phyloP scores from a whole-genome alignment of 306 rosid genomes.

The Vigna angularis region DNA sequence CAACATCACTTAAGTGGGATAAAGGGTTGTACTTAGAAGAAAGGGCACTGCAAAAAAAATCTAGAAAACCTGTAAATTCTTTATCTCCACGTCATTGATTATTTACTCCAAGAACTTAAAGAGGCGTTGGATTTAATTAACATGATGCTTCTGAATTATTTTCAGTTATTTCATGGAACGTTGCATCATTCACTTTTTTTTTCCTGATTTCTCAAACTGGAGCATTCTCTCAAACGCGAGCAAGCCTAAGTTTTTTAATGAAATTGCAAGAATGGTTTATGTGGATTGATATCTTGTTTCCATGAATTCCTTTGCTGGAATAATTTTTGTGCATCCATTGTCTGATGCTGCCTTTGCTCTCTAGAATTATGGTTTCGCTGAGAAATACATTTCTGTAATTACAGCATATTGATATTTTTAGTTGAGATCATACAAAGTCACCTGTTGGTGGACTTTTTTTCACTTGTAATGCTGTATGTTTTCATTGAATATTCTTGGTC shows the following conservation, averaged over 20 bases:
- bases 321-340: slow-evolving; percentile 25
- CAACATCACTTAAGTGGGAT: no score
- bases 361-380: slow-evolving; percentile 16
- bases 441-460: not conserved
- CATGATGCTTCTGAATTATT: not conserved
- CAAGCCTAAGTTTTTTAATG: not conserved
- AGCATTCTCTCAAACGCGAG: not conserved
- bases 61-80: not conserved
- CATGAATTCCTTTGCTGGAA: slow-evolving; percentile 21
- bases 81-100: not conserved
- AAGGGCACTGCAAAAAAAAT: not conserved
- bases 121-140: not conserved
- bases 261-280: not conserved
- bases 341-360: slow-evolving; percentile 11
- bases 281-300: slow-evolving; percentile 23
- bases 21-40: not conserved
- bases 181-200: not conserved
- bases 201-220: not conserved
- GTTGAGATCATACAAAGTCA: slow-evolving; percentile 21
- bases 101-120: not conserved
- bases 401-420: slow-evolving; percentile 21
- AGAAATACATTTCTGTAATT: slow-evolving; percentile 27
- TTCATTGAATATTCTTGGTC: slow-evolving; percentile 38
- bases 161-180: not conserved
- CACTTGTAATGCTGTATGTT: not conserved